Evolutionary conservation across 257 asterid species (phyloP).

Genomic region (Primulina eburnea): DNA sequence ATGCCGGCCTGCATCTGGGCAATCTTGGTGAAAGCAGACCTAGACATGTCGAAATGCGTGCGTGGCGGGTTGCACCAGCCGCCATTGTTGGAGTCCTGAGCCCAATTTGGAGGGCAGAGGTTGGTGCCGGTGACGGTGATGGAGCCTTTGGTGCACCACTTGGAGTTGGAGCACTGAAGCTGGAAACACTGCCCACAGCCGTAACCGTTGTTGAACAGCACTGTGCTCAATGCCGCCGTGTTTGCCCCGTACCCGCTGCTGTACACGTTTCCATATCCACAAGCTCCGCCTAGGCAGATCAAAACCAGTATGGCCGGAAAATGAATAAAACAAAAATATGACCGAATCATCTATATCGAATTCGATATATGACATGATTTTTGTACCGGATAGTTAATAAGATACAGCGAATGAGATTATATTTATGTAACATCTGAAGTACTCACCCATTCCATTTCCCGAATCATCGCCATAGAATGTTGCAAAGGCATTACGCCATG

Average conservation of each 20-base stretch:
- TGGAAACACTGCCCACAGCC: conserved; percentile 63
- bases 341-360: too few species aligned
- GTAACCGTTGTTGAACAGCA: conserved; percentile 35
- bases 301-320: too few species aligned
- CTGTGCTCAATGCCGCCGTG: conserved; percentile 34
- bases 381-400: too few species aligned
- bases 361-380: too few species aligned
- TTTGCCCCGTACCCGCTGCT: conserved; percentile 28
- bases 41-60: conserved; percentile 37
- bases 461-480: conserved; percentile 77
- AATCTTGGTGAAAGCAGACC: conserved; percentile 33
- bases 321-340: neutral
- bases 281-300: conserved; percentile 29
- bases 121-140: conserved; percentile 36
- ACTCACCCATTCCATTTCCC: conserved; percentile 62
- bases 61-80: conserved; percentile 49
- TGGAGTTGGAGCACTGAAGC: conserved; percentile 38
- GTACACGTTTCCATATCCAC: conserved; percentile 36
- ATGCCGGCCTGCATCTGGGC: conserved; percentile 33
- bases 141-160: conserved; percentile 36
- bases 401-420: too few species aligned
- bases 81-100: conserved; percentile 32
- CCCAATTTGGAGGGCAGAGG: conserved; percentile 40
- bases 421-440: neutral
- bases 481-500: conserved; percentile 61